Evolutionary conservation across 1,284 basidiomycete genomes (phyloP).

Genomic region (Ustilago bromivora): DNA sequence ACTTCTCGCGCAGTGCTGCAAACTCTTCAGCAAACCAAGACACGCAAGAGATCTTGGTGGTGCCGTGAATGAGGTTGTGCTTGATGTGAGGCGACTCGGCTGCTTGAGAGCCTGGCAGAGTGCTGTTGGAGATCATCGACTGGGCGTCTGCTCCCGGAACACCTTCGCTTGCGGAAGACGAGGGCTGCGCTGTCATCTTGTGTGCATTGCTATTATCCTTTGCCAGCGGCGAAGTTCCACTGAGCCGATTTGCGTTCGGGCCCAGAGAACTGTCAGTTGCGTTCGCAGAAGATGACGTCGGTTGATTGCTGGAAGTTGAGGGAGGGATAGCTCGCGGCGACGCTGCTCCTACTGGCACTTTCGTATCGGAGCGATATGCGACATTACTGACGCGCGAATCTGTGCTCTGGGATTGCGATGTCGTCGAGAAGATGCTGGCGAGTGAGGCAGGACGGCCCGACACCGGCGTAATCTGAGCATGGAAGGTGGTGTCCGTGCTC

Average conservation of each 20-base stretch:
- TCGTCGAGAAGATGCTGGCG: constrained; percentile 50
- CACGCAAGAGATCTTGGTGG: constrained; percentile 62
- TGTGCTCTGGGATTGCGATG: background rate
- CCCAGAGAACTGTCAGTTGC: constrained; percentile 4
- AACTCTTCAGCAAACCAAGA: constrained; percentile 67
- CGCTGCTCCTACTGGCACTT: constrained; percentile 3
- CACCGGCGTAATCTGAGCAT: constrained; percentile 49
- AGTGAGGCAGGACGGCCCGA: constrained; percentile 53
- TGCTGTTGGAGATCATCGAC: constrained; percentile 42
- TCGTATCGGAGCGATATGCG: background rate
- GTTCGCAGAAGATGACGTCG: constrained; percentile 7
- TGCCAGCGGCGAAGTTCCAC: constrained; percentile 9
- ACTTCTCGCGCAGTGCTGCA: constrained; percentile 54
- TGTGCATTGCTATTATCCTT: constrained; percentile 13
- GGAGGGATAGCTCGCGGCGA: constrained; percentile 22
- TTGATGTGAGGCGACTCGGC: constrained; percentile 62
- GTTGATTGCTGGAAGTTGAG: constrained; percentile 14
- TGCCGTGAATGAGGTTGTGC: constrained; percentile 57
- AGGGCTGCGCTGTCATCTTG: constrained; percentile 20
- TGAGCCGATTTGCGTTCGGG: background rate
- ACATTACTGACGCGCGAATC: constrained; percentile 16
- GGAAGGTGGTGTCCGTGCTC: constrained; percentile 49
- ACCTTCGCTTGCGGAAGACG: constrained; percentile 25
- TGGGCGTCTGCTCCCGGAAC: constrained; percentile 27
- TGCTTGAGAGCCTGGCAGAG: constrained; percentile 35